These are phyloP conservation scores for Kuraishia hungarica DNA, from an alignment of 805 yeast species.

Conservation along the genomic window DNA sequence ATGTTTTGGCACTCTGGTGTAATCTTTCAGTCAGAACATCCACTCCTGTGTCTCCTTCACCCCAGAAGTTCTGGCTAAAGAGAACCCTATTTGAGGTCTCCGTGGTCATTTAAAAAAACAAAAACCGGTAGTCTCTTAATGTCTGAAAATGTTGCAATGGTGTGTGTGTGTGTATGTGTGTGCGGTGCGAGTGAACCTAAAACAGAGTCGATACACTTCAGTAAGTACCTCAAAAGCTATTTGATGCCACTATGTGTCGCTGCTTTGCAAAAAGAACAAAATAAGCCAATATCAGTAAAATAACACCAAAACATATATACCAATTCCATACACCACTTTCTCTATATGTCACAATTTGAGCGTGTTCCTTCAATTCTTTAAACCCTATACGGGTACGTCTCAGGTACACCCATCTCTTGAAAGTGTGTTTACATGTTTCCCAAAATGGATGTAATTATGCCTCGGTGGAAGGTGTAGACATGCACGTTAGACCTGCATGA, in stretches of 20 bases:
- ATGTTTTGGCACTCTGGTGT: constrained; percentile 50
- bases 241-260: too few species aligned
- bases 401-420: not conserved
- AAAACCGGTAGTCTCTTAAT: not conserved
- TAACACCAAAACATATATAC: too few species aligned
- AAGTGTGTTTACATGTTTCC: not conserved
- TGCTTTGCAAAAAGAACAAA: too few species aligned
- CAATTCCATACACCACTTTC: too few species aligned
- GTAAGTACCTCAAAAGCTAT: too few species aligned
- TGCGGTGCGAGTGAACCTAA: too few species aligned
- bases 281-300: too few species aligned
- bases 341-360: too few species aligned
- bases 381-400: not conserved
- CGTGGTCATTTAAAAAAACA: not conserved
- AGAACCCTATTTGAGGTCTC: not conserved
- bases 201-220: too few species aligned
- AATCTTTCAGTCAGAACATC: constrained; percentile 44
- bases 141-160: not conserved
- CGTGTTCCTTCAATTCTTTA: not conserved
- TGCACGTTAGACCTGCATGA: not conserved
- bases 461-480: not conserved
- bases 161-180: not conserved
- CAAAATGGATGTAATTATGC: not conserved
- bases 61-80: constrained; percentile 31
- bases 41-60: constrained; percentile 53